Base-by-base conservation (phyloP, 306 rosid species). In the Mimosa pudica region DNA sequence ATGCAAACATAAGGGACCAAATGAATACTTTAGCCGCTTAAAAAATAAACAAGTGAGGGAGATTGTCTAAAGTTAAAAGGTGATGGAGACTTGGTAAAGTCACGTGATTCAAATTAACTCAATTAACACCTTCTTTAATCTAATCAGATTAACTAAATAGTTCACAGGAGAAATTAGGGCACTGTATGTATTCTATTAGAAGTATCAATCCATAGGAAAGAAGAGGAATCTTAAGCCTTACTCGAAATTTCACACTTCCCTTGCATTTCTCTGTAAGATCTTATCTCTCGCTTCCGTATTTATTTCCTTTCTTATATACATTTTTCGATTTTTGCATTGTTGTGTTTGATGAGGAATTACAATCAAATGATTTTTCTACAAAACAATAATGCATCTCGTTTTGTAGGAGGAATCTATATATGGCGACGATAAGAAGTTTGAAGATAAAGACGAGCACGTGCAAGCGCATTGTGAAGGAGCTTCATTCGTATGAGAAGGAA, bases 391-490 rank as follows among this genome's bases (percentile, higher is more conserved):
- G 18, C 63, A 8, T 57, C 33, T 49, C 10, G 68, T 14, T 68
- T 20, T 65, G 7, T 70, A 87, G 86, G 71, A 87, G 86, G 71
- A 17, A 72, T 70, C 46, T 51, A 93, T 24, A 24, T 24, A 24
- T 89, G 97, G 93, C 88, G 17, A 87, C 90, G 2, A 1, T 93
- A 70, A 89, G 90, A 82, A 89, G 80, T 80, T 68, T 91, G 80
- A 93, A 91, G 86, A 91, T 93, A 60, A 93, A 93, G 89, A 89
- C 94, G 3, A 89, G 88, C 30, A 91, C 97, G 6, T 93, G 97
- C 71, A 93, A 93, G 81, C 94, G 98, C 13, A 75, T 88, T 46
- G 81, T 91, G 48, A 93, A 89, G 89, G 98, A 93, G 90, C 80
- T 93, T 81, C 86, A 84, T 88, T 91, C 97, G 7, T 93, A 93